Evolutionary conservation across 306 rosid species (phyloP).

Genomic region (Hippophae tibetana): DNA sequence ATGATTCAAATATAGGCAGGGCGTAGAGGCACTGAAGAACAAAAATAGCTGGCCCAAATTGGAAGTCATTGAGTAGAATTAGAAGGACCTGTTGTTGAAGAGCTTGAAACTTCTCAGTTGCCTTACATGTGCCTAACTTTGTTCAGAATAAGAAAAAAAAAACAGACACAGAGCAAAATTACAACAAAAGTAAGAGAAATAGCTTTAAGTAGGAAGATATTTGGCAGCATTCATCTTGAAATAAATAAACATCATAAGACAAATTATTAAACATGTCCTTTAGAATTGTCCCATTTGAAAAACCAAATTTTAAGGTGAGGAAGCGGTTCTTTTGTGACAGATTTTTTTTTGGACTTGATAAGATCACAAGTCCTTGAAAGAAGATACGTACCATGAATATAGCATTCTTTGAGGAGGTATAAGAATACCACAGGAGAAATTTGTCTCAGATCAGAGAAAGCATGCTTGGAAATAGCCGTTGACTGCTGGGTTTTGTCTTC

Average conservation of each 20-base stretch:
- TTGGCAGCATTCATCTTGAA: background rate
- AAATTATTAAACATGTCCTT: background rate
- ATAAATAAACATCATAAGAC: background rate
- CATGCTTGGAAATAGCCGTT: conserved; percentile 48
- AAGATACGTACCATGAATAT: conserved; percentile 52
- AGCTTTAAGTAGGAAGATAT: conserved; percentile 1
- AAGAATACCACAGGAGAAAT: conserved; percentile 75
- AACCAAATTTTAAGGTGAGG: background rate
- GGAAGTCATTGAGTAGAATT: conserved; percentile 70
- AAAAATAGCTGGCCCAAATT: conserved; percentile 79
- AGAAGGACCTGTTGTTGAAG: conserved; percentile 76
- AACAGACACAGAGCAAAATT: background rate
- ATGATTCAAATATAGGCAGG: conserved; percentile 59
- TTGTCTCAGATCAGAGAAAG: conserved; percentile 51
- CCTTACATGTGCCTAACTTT: conserved; percentile 68
- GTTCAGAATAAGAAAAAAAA: no score
- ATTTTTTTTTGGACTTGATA: background rate
- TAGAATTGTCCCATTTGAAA: background rate
- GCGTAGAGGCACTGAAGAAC: conserved; percentile 64
- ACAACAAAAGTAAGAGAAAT: background rate
- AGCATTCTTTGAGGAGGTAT: conserved; percentile 72
- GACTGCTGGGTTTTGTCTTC: conserved; percentile 22
- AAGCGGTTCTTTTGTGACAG: background rate
- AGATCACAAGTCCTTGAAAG: conserved; percentile 4
- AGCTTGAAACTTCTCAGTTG: conserved; percentile 71